Percentiles rank a stretch among this genome's conserved stretches.
Conservation (phyloP, 1,139 yeast species). For the Geotrichum fermentans region DNA sequence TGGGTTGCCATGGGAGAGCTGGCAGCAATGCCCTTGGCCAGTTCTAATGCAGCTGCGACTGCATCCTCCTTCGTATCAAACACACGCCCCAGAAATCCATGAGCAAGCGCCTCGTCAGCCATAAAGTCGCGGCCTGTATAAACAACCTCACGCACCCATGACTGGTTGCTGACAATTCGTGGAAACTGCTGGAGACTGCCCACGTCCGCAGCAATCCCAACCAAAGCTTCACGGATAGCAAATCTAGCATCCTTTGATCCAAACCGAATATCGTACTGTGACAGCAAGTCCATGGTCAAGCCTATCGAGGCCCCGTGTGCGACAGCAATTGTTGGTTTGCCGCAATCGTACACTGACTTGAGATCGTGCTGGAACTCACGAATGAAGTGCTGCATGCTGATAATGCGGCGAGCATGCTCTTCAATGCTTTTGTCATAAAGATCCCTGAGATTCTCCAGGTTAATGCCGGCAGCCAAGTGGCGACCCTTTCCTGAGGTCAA, state of each 20-base stretch:
- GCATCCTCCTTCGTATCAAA: constrained; percentile 49
- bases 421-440: constrained; percentile 1
- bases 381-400: constrained; percentile 34
- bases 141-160: constrained; percentile 58
- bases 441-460: constrained; percentile 36
- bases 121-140: constrained; percentile 58
- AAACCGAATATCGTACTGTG: constrained; percentile 56
- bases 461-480: constrained; percentile 62
- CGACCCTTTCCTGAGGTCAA: constrained; percentile 57
- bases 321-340: constrained; percentile 44
- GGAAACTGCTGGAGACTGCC: constrained; percentile 73
- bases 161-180: constrained; percentile 49
- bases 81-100: constrained; percentile 53
- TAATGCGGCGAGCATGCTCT: constrained; percentile 38
- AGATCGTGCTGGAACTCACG: constrained; percentile 56
- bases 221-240: constrained; percentile 63
- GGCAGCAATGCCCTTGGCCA: constrained; percentile 49
- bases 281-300: constrained; percentile 61
- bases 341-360: constrained; percentile 30
- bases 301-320: constrained; percentile 53
- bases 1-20: constrained; percentile 57
- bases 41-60: constrained; percentile 44
- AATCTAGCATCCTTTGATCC: constrained; percentile 52
- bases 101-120: constrained; percentile 50
- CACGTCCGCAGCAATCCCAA: constrained; percentile 77